Percentiles rank a stretch among this genome's conserved stretches.
phyloP scores from a whole-genome alignment of 2,329 filamentous ascomycete species.

The Aspergillus tamarii region DNA sequence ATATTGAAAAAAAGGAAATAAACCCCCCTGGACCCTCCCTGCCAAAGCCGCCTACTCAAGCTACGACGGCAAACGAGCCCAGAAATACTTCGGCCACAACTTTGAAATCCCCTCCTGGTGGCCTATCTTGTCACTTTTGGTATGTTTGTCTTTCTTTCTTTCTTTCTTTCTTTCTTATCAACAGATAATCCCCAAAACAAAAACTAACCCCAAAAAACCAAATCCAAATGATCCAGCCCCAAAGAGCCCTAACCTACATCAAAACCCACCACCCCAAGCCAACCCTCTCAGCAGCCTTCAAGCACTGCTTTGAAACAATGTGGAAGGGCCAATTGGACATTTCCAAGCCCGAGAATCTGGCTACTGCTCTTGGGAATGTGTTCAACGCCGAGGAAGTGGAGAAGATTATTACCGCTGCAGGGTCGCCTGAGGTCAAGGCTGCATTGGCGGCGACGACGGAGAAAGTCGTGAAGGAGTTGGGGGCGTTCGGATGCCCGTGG shows the following conservation, averaged over 20 bases:
- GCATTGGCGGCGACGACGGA: constrained; percentile 63
- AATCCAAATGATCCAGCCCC: constrained; percentile 52
- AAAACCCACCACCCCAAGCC: constrained; percentile 58
- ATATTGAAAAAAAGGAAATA: constrained; percentile 59
- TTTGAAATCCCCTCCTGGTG: constrained; percentile 54
- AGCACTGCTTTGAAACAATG: constrained; percentile 61
- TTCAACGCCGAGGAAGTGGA: constrained; percentile 54
- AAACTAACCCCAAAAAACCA: constrained; percentile 1
- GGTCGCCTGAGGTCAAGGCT: constrained; percentile 55
- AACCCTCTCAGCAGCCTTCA: constrained; percentile 58
- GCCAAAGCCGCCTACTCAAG: constrained; percentile 66
- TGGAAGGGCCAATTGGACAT: constrained; percentile 66
- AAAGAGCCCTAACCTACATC: constrained; percentile 69
- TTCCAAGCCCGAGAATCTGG: constrained; percentile 60
- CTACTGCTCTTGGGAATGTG: constrained; percentile 28
- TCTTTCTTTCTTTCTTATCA: not conserved
- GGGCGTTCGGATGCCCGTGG: constrained; percentile 80
- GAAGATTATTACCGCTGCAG: constrained; percentile 58
- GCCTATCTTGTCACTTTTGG: constrained; percentile 58
- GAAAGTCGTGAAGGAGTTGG: constrained; percentile 60
- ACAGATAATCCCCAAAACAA: not conserved
- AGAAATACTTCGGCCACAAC: constrained; percentile 52
- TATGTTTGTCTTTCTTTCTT: constrained; percentile 45
- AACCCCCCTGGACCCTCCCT: constrained; percentile 71
- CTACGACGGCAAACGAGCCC: constrained; percentile 55